Evolutionary conservation across 371 early-diverging fungal genomes (phyloP).

Genomic region (Parasitella parasitica): DNA sequence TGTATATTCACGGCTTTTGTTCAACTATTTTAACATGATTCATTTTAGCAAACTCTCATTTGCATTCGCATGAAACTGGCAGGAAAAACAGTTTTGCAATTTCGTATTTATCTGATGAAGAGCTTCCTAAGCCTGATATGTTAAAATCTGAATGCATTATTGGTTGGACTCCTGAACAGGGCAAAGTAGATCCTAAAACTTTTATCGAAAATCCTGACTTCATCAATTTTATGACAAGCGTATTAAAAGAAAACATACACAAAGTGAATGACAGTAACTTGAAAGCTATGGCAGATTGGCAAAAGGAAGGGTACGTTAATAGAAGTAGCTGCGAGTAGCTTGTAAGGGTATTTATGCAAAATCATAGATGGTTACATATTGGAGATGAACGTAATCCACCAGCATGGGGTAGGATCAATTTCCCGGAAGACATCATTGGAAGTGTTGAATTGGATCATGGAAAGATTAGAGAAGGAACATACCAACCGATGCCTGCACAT

Average conservation of each 20-base stretch:
- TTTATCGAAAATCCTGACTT: constrained; percentile 48
- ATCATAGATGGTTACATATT: constrained; percentile 50
- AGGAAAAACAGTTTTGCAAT: constrained; percentile 9
- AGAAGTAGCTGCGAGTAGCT: neutral
- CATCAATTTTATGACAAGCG: constrained; percentile 39
- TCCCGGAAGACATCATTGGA: constrained; percentile 84
- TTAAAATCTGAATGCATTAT: constrained; percentile 34
- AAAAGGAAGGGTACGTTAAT: constrained; percentile 51
- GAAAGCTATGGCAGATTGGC: constrained; percentile 54
- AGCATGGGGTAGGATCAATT: constrained; percentile 72
- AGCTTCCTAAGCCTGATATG: neutral
- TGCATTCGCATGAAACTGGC: constrained; percentile 9
- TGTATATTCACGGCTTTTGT: neutral
- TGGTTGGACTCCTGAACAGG: constrained; percentile 37
- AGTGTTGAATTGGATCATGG: constrained; percentile 61
- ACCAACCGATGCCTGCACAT: constrained; percentile 80
- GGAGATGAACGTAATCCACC: constrained; percentile 65
- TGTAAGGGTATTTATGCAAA: neutral
- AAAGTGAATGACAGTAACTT: constrained; percentile 38
- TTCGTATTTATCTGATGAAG: constrained; percentile 13
- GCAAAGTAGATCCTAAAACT: constrained; percentile 26
- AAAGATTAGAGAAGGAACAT: constrained; percentile 52
- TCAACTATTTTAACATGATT: neutral
- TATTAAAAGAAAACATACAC: constrained; percentile 39
- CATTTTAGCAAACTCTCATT: constrained; percentile 3